Evolutionary conservation across 2,329 filamentous ascomycete species (phyloP).

Genomic region (Periconia digitata): DNA sequence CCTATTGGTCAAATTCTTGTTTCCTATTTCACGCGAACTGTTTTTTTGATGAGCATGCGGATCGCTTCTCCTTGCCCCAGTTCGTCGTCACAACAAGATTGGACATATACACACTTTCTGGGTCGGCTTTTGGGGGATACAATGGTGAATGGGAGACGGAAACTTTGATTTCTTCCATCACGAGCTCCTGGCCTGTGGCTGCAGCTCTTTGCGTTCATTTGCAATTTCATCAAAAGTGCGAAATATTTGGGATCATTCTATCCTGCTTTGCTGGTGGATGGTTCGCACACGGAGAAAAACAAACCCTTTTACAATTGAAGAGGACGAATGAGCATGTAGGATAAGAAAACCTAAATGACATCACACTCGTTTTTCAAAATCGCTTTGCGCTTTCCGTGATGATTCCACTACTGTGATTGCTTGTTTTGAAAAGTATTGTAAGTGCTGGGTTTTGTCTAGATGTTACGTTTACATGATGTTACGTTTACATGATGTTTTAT

Average conservation of each 20-base stretch:
- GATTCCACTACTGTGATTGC: not conserved
- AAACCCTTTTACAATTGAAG: not conserved
- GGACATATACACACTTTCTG: constrained; percentile 16
- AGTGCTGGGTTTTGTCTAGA: too few species aligned
- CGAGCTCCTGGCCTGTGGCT: constrained; percentile 40
- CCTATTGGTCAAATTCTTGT: constrained; percentile 29
- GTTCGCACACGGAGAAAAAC: not conserved
- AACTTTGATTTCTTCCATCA: constrained; percentile 14
- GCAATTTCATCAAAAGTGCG: constrained; percentile 13
- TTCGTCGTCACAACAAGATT: constrained; percentile 13
- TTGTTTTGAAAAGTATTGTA: too few species aligned
- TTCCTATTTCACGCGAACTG: constrained; percentile 31
- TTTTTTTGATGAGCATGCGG: constrained; percentile 41
- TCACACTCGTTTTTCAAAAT: constrained; percentile 34
- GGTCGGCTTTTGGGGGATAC: constrained; percentile 7
- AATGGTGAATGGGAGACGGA: constrained; percentile 6
- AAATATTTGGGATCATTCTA: constrained; percentile 1
- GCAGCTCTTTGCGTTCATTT: constrained; percentile 39
- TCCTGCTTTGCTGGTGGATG: not conserved
- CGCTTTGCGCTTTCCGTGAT: not conserved
- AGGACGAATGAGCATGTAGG: constrained; percentile 28
- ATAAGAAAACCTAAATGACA: constrained; percentile 41
- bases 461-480: too few species aligned
- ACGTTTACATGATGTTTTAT: too few species aligned
- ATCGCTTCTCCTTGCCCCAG: constrained; percentile 21